Base-by-base conservation (phyloP, 208 protist species). In the Vickermania spadyakhi region DNA sequence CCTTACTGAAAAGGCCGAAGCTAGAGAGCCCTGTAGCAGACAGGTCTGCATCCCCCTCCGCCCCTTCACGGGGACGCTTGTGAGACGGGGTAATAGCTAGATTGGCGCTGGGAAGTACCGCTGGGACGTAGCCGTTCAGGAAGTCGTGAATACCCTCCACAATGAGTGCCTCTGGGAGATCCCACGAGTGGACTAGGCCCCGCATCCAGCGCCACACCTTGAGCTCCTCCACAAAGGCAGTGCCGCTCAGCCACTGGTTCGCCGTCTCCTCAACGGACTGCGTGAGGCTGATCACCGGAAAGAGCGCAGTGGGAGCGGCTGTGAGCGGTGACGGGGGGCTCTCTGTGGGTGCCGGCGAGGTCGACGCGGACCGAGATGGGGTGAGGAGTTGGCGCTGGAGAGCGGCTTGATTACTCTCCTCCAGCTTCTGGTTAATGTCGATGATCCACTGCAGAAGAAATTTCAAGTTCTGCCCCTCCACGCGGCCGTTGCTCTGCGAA, bases 171-270 rank as follows among this genome's bases (percentile, higher is more conserved):
- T 36, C 41, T 3, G 62, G 62, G 26, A 75, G 45, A 11, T 50
- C 49, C 29, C 64, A 65, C 30, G 64, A 70, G 28, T 72, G 70
- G 1, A 83, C 82, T 58, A 79, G 74, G 0, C 59, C 60, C 13
- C 84, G 83, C 31, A 89, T 61, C 84, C 87, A 94, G 0, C 87
- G 84, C 84, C 87, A 94, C 65, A 94, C 70, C 57, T 83, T 81
- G 70, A 94, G 68, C 60, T 94, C 83, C 58, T 94, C 79, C 28
- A 91, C 87, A 72, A 94, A 94, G 26, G 75, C 76, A 29, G 78
- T 75, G 3, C 87, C 87, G 13, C 73, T 77, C 22, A 94, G 51
- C 84, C 84, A 94, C n/a, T 64, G 77, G 5, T 7, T 60, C 2
- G 81, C 62, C 0, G 18, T 45, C 7, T 45, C 7, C 18, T 45